Evolutionary conservation across 257 asterid species (phyloP).

Genomic region (Petunia secreta): DNA sequence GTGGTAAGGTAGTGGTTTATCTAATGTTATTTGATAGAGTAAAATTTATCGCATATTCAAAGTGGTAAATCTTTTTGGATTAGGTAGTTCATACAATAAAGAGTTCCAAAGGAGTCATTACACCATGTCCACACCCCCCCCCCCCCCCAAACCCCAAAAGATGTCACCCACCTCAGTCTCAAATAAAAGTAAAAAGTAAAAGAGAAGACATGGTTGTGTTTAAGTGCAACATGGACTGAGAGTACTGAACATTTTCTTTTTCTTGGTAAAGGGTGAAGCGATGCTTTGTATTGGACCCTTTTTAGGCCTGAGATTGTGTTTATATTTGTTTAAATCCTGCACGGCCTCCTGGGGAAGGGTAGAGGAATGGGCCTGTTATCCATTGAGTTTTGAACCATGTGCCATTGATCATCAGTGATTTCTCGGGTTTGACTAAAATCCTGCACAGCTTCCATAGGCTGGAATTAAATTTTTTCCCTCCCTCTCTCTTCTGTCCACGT

Average conservation of each 20-base stretch:
- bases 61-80: neutral
- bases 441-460: constrained; percentile 5
- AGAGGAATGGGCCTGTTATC: too few species aligned
- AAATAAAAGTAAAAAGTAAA: neutral
- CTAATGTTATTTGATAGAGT: constrained; percentile 1
- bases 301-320: neutral
- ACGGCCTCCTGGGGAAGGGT: neutral
- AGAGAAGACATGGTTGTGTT: neutral
- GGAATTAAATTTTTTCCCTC: neutral
- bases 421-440: neutral
- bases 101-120: constrained; percentile 5
- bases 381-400: too few species aligned
- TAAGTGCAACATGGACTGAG: neutral
- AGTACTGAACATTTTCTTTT: neutral
- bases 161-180: neutral
- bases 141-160: neutral
- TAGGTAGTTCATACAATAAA: neutral
- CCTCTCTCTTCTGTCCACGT: neutral
- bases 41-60: neutral
- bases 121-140: neutral
- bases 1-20: neutral
- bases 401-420: too few species aligned
- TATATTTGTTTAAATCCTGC: constrained; percentile 2
- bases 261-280: neutral
- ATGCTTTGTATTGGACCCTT: neutral